phyloP scores from a whole-genome alignment of 2,329 filamentous ascomycete genomes.

The Raffaelea ambrosiae region DNA sequence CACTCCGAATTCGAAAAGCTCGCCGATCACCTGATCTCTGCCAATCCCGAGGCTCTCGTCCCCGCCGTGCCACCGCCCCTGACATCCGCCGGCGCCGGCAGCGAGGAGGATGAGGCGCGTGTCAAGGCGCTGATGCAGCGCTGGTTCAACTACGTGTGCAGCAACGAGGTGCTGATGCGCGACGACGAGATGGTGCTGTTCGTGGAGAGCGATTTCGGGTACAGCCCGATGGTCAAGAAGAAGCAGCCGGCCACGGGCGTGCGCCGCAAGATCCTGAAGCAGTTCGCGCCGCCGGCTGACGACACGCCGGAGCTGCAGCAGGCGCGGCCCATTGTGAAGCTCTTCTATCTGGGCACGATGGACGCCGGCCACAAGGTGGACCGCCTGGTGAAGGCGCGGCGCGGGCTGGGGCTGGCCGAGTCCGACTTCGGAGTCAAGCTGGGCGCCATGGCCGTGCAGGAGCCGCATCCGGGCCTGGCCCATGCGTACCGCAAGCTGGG shows the following conservation, averaged over 20 bases:
- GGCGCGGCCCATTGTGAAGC: constrained; percentile 82
- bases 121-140: constrained; percentile 86
- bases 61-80: constrained; percentile 91
- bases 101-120: constrained; percentile 85
- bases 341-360: constrained; percentile 93
- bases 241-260: constrained; percentile 97
- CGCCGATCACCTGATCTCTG: constrained; percentile 90
- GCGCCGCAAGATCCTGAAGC: constrained; percentile 89
- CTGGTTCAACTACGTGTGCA: constrained; percentile 91
- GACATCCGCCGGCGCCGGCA: constrained; percentile 88
- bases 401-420: constrained; percentile 78
- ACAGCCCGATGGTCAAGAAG: constrained; percentile 89
- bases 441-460: constrained; percentile 77
- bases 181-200: constrained; percentile 98
- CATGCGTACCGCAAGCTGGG: constrained; percentile 93
- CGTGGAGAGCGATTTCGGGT: constrained; percentile 98
- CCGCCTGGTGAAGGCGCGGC: constrained; percentile 80
- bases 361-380: constrained; percentile 97
- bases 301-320: constrained; percentile 92
- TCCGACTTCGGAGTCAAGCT: constrained; percentile 91
- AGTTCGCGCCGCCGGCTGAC: constrained; percentile 94
- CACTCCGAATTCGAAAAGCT: constrained; percentile 96
- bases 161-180: constrained; percentile 83
- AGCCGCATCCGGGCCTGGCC: constrained; percentile 78
- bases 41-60: constrained; percentile 93